These are phyloP conservation scores for Diaporthe sp. DNA, from an alignment of 2,329 filamentous ascomycete species.

Conservation along the genomic window DNA sequence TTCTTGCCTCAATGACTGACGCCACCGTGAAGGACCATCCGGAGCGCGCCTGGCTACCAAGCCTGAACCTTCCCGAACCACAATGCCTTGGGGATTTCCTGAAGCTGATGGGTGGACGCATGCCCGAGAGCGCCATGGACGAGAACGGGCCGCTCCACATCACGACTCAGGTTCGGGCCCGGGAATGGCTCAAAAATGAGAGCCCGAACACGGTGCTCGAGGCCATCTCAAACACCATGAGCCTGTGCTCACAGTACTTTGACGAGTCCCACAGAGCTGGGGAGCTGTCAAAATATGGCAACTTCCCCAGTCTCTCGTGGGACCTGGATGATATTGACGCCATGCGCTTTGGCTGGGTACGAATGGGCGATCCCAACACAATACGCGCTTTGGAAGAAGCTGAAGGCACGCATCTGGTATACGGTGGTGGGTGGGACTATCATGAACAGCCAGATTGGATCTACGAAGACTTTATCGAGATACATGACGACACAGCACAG, in stretches of 20 bases:
- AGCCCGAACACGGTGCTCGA: neutral
- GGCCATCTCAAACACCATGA: neutral
- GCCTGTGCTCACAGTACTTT: neutral
- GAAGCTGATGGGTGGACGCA: neutral
- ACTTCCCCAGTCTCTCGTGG: neutral
- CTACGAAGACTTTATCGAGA: neutral
- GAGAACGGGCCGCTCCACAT: neutral
- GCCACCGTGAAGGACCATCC: neutral
- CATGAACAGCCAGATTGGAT: neutral
- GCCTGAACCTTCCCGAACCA: neutral
- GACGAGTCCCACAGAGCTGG: neutral
- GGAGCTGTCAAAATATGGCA: neutral
- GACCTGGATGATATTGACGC: neutral
- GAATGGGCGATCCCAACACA: neutral
- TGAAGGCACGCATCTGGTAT: neutral
- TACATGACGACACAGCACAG: neutral
- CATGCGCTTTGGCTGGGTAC: neutral
- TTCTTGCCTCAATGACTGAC: neutral
- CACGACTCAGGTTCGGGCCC: neutral
- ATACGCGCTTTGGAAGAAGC: neutral
- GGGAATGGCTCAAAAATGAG: neutral
- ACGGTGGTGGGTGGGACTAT: neutral
- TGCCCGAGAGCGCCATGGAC: neutral
- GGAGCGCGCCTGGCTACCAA: neutral
- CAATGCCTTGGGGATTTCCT: neutral